Evolutionary conservation across 1,139 yeast genomes (phyloP), one percentile per base, ranked within the genome.

Genomic region (Nadsonia commutata): DNA sequence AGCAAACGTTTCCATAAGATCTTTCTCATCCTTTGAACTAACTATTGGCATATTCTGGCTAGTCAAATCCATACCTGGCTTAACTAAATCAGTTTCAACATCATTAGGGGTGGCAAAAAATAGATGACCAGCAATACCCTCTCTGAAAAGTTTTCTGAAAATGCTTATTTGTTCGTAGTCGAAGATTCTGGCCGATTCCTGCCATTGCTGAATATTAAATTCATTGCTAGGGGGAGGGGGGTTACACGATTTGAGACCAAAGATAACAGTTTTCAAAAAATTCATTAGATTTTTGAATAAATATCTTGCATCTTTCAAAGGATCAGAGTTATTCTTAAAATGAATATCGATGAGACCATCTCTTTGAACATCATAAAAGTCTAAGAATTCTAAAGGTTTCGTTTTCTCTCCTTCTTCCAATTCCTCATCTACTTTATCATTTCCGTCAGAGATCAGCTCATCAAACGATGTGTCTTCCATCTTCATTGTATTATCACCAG

Each of bases 1-100:
- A 0, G 96, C 96, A 58, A 93, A 78, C 2, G 88, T 81, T 58
- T 93, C 98, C 95, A 90, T 86, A 48, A 88, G 68, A 53, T 93
- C 98, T 53, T 90, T 86, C 49, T 88, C 96, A 56, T 88, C 97
- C 52, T 85, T 86, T 1, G 94, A 79, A 1, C 94, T 82, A 2
- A 88, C 78, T 4, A 83, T 81, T 3, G 95, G 94, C 41, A 83
- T 64, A 48, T 80, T 81, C 4, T 94, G 88, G 2, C 86, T 86
- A 18, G 83, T 76, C 31, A 80, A 71, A 55, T 84, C 95, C 57
- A 81, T 75, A 7, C 53, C 49, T 9, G 45, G 48, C 37, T 51
- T 50, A 23, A 52, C 40, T 3, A 49, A 49, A 16, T 49, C 52
- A 6, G 47, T 45, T 31, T 44, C 46, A 13, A 27, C 33, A 23